A percentile compares a stretch with the other conserved stretches of the same genome.
Evolutionary conservation across 352 stramenopile genomes (phyloP).

Genomic region (Aphanomyces invadans): DNA sequence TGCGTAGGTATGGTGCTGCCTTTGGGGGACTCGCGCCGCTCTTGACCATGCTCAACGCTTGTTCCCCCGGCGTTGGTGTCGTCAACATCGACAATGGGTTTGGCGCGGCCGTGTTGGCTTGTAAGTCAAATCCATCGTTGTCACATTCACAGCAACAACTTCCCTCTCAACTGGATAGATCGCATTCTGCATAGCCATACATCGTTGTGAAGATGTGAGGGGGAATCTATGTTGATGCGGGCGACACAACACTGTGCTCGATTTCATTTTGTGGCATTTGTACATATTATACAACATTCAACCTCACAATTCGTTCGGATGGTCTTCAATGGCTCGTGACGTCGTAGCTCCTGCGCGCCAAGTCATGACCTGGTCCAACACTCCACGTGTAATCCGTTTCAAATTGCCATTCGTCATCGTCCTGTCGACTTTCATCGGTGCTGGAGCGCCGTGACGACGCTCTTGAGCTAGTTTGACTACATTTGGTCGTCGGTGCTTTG

Average conservation of each 20-base stretch:
- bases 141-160: background rate
- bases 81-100: slow-evolving; percentile 99
- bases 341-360: slow-evolving; percentile 5
- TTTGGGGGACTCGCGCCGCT: slow-evolving; percentile 90
- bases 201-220: background rate
- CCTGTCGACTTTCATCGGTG: background rate
- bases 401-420: background rate
- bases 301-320: background rate
- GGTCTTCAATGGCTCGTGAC: background rate
- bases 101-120: slow-evolving; percentile 90
- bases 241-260: too few species aligned
- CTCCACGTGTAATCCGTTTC: background rate
- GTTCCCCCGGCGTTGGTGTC: slow-evolving; percentile 95
- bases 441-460: background rate
- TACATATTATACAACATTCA: background rate
- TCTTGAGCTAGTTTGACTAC: background rate
- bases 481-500: background rate
- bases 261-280: too few species aligned
- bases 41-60: slow-evolving; percentile 97
- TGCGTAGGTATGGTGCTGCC: slow-evolving; percentile 57
- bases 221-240: too few species aligned
- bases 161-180: background rate
- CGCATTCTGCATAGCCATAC: background rate
- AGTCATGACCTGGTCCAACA: background rate
- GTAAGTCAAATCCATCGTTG: slow-evolving; percentile 26